These are phyloP conservation scores for Penicillium sp. DNA, from an alignment of 2,329 filamentous ascomycete genomes.

Conservation along the genomic window DNA sequence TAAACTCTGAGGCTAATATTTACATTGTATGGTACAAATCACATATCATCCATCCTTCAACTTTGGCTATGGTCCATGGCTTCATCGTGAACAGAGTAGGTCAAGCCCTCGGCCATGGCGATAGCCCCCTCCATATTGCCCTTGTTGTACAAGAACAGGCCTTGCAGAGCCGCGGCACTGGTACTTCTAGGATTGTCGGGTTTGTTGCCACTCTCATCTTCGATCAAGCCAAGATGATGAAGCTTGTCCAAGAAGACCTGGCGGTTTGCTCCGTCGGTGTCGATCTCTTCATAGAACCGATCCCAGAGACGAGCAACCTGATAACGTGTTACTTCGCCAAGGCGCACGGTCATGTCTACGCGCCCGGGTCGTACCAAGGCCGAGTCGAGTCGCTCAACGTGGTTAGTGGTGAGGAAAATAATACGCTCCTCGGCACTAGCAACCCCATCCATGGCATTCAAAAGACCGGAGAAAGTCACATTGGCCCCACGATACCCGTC, in stretches of 20 bases:
- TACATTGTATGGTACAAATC: conserved; percentile 26
- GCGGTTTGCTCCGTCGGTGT: conserved; percentile 61
- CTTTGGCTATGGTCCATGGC: conserved; percentile 19
- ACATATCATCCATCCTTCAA: conserved; percentile 11
- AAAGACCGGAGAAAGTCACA: conserved; percentile 87
- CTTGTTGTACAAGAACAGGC: conserved; percentile 94
- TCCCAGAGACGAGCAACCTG: conserved; percentile 90
- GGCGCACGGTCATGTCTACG: conserved; percentile 87
- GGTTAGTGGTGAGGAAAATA: conserved; percentile 91
- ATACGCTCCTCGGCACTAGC: conserved; percentile 92
- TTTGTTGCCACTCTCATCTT: conserved; percentile 51
- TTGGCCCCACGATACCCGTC: conserved; percentile 85
- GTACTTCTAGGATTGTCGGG: conserved; percentile 54
- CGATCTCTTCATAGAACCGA: conserved; percentile 86
- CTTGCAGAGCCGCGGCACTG: conserved; percentile 90
- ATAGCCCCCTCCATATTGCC: conserved; percentile 85
- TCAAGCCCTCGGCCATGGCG: conserved; percentile 62
- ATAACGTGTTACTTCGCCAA: conserved; percentile 81
- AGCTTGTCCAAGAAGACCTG: conserved; percentile 69
- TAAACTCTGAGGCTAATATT: conserved; percentile 19
- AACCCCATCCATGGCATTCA: conserved; percentile 86
- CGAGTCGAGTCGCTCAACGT: conserved; percentile 83
- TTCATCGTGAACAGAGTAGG: conserved; percentile 32
- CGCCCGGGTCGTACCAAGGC: conserved; percentile 86
- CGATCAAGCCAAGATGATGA: conserved; percentile 67